A percentile compares a stretch with the other conserved stretches of the same genome.
phyloP scores from a whole-genome alignment of 306 rosid genomes.

The Cucurbita pepo region DNA sequence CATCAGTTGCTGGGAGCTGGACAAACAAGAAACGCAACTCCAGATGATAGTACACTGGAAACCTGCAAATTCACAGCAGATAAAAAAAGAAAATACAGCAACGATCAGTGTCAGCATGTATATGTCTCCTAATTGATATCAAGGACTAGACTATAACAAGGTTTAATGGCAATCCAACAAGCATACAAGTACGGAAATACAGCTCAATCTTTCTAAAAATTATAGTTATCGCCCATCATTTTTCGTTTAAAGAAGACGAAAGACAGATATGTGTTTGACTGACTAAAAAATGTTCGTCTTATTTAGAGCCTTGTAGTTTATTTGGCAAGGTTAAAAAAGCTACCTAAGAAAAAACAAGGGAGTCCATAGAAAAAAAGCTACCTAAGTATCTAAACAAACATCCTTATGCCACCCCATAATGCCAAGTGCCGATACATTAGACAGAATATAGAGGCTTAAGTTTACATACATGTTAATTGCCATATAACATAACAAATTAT shows the following conservation, averaged over 20 bases:
- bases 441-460: neutral
- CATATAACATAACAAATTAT: neutral
- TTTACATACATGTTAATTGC: neutral
- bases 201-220: neutral
- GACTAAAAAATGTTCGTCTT: neutral
- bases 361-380: neutral
- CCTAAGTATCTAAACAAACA: neutral
- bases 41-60: constrained; percentile 78
- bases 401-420: neutral
- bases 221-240: neutral
- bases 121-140: neutral
- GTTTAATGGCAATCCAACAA: neutral
- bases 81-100: neutral
- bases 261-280: neutral
- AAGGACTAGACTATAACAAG: neutral
- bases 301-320: neutral
- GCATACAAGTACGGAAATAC: neutral
- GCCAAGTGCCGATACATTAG: neutral
- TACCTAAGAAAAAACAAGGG: too few relatives aligned
- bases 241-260: neutral
- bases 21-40: constrained; percentile 95
- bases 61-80: constrained; percentile 27
- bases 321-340: neutral
- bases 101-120: neutral
- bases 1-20: constrained; percentile 73